Percentiles rank a stretch among this genome's conserved stretches.
phyloP scores from a whole-genome alignment of 1,284 basidiomycete genomes.

The Ganoderma meredithae region DNA sequence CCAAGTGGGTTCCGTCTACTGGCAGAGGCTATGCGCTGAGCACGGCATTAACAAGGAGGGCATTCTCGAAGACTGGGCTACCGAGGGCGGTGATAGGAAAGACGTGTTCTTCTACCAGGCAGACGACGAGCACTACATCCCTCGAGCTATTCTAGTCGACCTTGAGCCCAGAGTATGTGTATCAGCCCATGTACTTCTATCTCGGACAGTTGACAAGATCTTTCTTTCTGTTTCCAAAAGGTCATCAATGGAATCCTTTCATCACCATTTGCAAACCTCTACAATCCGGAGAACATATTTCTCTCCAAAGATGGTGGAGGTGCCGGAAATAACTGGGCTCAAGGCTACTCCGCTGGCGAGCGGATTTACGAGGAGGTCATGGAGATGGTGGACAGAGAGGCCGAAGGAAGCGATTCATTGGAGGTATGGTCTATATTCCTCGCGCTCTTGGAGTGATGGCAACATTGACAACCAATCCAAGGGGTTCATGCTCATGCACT shows the following conservation, averaged over 20 bases:
- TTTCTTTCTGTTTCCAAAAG: slow-evolving; percentile 48
- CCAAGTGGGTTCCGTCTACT: slow-evolving; percentile 89
- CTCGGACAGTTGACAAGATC: slow-evolving; percentile 3
- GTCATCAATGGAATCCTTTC: slow-evolving; percentile 96
- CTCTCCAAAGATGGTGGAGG: slow-evolving; percentile 96
- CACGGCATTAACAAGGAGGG: slow-evolving; percentile 96
- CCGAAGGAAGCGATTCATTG: slow-evolving; percentile 96
- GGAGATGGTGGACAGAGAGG: slow-evolving; percentile 99
- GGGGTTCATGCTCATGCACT: slow-evolving; percentile 99
- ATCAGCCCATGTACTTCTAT: background rate
- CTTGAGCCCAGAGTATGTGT: slow-evolving; percentile 91
- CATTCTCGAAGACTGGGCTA: slow-evolving; percentile 94
- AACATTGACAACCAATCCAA: slow-evolving; percentile 44
- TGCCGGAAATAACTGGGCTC: slow-evolving; percentile 99
- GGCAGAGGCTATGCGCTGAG: slow-evolving; percentile 95
- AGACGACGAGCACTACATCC: slow-evolving; percentile 99
- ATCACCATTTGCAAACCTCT: slow-evolving; percentile 92
- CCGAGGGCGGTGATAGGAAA: slow-evolving; percentile 94
- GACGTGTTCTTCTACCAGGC: slow-evolving; percentile 99
- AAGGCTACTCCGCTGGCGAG: slow-evolving; percentile 92
- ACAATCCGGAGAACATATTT: slow-evolving; percentile 99
- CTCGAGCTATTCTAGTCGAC: slow-evolving; percentile 95
- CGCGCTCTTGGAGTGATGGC: background rate
- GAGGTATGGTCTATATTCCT: slow-evolving; percentile 66
- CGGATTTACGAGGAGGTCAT: slow-evolving; percentile 96